Conservation (phyloP, 352 stramenopile genomes). For the Phytophthora ramorum region DNA sequence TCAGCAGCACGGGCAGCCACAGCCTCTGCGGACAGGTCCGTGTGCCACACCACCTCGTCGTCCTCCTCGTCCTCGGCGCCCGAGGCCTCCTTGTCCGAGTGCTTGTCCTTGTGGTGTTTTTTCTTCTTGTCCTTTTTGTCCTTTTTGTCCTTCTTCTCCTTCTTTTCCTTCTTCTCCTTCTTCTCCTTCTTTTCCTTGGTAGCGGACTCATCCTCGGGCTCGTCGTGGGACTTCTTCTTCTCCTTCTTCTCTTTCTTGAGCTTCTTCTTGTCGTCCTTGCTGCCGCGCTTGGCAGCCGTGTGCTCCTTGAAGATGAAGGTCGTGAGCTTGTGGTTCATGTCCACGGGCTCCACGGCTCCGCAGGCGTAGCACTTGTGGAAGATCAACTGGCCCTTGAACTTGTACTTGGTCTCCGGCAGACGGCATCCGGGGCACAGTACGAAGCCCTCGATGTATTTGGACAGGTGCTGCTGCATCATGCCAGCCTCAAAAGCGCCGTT, state of each 20-base stretch:
- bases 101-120: slow-evolving; percentile 84
- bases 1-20: slow-evolving; percentile 83
- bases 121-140: slow-evolving; percentile 87
- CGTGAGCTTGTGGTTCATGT: slow-evolving; percentile 99
- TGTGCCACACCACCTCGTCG: slow-evolving; percentile 88
- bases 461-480: slow-evolving; percentile 95
- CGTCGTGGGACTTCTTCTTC: slow-evolving; percentile 68
- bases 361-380: slow-evolving; percentile 99
- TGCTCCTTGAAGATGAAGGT: slow-evolving; percentile 98
- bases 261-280: slow-evolving; percentile 87
- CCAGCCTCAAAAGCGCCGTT: slow-evolving; percentile 96
- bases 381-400: slow-evolving; percentile 98
- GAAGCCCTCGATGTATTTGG: slow-evolving; percentile 99
- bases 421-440: slow-evolving; percentile 97
- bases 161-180: slow-evolving; percentile 76
- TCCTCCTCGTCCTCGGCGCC: slow-evolving; percentile 74
- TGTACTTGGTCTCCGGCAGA: slow-evolving; percentile 99
- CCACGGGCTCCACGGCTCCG: slow-evolving; percentile 95
- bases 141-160: slow-evolving; percentile 77
- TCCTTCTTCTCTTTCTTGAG: slow-evolving; percentile 82
- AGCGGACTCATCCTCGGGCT: slow-evolving; percentile 68
- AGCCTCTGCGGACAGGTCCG: slow-evolving; percentile 82
- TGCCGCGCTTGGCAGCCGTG: slow-evolving; percentile 91
- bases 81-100: slow-evolving; percentile 70
- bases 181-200: slow-evolving; percentile 66